A percentile compares a stretch with the other conserved stretches of the same genome.
Evolutionary conservation across 805 yeast genomes (phyloP).

Genomic region (Myxozyma melibiosi): DNA sequence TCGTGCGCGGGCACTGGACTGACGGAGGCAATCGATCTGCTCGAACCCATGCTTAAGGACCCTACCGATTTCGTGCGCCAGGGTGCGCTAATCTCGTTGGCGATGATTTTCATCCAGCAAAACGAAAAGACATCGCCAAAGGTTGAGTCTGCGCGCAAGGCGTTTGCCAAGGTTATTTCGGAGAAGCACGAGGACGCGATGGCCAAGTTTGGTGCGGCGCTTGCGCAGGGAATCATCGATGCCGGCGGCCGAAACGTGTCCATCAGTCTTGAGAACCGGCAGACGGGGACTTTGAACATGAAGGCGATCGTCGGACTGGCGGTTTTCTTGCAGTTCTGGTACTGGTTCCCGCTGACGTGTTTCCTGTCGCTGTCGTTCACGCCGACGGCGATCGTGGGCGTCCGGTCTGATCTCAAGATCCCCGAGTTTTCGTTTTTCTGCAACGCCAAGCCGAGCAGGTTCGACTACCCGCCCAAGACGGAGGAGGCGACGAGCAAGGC

Average conservation of each 20-base stretch:
- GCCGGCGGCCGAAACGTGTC: constrained; percentile 99
- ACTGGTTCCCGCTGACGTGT: constrained; percentile 97
- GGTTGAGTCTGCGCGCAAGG: constrained; percentile 74
- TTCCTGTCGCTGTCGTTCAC: constrained; percentile 88
- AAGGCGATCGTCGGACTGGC: constrained; percentile 91
- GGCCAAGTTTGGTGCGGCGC: constrained; percentile 96
- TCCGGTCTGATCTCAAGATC: constrained; percentile 78
- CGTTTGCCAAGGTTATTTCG: constrained; percentile 71
- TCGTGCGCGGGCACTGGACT: constrained; percentile 95
- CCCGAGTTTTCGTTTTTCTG: constrained; percentile 83
- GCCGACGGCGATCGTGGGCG: constrained; percentile 88
- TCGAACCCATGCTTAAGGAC: constrained; percentile 90
- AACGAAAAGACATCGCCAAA: constrained; percentile 81
- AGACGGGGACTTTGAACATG: constrained; percentile 86
- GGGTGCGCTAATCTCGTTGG: constrained; percentile 89
- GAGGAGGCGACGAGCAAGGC: constrained; percentile 79
- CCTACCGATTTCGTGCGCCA: constrained; percentile 97
- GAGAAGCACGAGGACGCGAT: constrained; percentile 94
- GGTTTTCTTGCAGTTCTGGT: constrained; percentile 92
- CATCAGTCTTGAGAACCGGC: constrained; percentile 81
- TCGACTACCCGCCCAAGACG: constrained; percentile 86
- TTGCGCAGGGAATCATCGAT: constrained; percentile 96
- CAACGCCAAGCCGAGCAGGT: constrained; percentile 74
- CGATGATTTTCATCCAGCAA: constrained; percentile 88
- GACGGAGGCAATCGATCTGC: constrained; percentile 84